phyloP scores from a whole-genome alignment of 2,329 filamentous ascomycete genomes.

The Coniochaeta sp. region DNA sequence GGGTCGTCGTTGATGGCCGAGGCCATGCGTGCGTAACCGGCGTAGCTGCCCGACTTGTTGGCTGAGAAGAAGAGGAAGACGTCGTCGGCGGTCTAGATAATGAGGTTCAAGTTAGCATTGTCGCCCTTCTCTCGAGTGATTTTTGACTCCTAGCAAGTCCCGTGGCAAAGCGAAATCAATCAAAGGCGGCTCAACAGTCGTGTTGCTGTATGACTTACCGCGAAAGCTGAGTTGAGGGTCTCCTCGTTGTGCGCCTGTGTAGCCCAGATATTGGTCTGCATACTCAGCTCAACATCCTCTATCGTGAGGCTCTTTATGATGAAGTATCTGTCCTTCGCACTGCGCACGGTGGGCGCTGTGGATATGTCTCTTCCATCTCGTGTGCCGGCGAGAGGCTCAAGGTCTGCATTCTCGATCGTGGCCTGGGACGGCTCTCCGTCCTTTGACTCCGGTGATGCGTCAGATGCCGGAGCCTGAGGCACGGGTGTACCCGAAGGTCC shows the following conservation, averaged over 20 bases:
- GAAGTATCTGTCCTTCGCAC: constrained; percentile 78
- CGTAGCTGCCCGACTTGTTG: constrained; percentile 96
- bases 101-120: neutral
- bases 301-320: constrained; percentile 88
- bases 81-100: constrained; percentile 64
- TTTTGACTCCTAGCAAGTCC: too few species aligned
- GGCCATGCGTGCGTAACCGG: constrained; percentile 86
- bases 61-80: constrained; percentile 94
- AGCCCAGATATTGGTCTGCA: constrained; percentile 85
- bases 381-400: too few species aligned
- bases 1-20: constrained; percentile 78
- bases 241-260: constrained; percentile 92
- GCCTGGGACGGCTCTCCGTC: neutral
- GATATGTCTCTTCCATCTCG: too few species aligned
- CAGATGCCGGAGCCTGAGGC: neutral
- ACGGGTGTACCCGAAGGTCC: too few species aligned
- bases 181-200: too few species aligned
- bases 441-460: neutral
- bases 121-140: neutral
- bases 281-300: constrained; percentile 82
- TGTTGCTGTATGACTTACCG: constrained; percentile 43
- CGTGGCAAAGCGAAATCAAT: too few species aligned
- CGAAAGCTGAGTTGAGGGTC: constrained; percentile 73
- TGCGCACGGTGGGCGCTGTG: too few species aligned
- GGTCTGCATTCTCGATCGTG: neutral